phyloP scores from a whole-genome alignment of 768 basidiomycete species.

The Panus rudis region DNA sequence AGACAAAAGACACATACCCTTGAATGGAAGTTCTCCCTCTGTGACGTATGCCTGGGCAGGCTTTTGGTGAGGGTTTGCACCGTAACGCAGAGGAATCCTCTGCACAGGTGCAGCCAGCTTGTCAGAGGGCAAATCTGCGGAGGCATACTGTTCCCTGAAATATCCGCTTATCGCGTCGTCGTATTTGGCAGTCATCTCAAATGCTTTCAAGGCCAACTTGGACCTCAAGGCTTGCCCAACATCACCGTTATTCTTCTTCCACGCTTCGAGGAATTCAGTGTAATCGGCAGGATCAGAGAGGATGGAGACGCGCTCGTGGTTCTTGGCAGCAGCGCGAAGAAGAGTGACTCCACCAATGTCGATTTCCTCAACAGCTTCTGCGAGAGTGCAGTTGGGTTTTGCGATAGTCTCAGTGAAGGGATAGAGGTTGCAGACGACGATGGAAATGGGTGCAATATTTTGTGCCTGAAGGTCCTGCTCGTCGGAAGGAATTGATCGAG shows the following conservation, averaged over 20 bases:
- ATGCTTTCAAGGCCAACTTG: slow-evolving; percentile 90
- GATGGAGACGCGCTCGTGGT: slow-evolving; percentile 88
- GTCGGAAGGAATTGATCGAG: slow-evolving; percentile 87
- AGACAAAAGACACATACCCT: slow-evolving; percentile 42
- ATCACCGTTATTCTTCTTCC: slow-evolving; percentile 66
- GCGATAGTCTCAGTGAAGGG: slow-evolving; percentile 92
- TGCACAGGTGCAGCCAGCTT: slow-evolving; percentile 67
- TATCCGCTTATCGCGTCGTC: slow-evolving; percentile 95
- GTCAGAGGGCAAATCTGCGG: slow-evolving; percentile 59
- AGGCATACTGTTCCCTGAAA: slow-evolving; percentile 93
- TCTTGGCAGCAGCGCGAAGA: slow-evolving; percentile 95
- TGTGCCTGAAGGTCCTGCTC: slow-evolving; percentile 78
- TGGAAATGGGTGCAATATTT: slow-evolving; percentile 84
- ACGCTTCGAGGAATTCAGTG: slow-evolving; percentile 68
- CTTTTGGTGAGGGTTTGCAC: slow-evolving; percentile 98
- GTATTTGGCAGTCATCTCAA: slow-evolving; percentile 92
- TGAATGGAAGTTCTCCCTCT: slow-evolving; percentile 87
- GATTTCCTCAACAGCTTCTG: slow-evolving; percentile 93
- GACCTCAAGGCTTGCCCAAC: slow-evolving; percentile 66
- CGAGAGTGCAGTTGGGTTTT: slow-evolving; percentile 80
- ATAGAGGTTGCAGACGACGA: slow-evolving; percentile 99
- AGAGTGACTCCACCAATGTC: slow-evolving; percentile 99
- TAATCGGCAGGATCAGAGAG: slow-evolving; percentile 90
- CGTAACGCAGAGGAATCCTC: slow-evolving; percentile 83
- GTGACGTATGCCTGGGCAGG: slow-evolving; percentile 95